Evolutionary conservation across 1,139 yeast genomes (phyloP), one percentile per base, ranked within the genome.

Genomic region (Zygosaccharomyces sapae): DNA sequence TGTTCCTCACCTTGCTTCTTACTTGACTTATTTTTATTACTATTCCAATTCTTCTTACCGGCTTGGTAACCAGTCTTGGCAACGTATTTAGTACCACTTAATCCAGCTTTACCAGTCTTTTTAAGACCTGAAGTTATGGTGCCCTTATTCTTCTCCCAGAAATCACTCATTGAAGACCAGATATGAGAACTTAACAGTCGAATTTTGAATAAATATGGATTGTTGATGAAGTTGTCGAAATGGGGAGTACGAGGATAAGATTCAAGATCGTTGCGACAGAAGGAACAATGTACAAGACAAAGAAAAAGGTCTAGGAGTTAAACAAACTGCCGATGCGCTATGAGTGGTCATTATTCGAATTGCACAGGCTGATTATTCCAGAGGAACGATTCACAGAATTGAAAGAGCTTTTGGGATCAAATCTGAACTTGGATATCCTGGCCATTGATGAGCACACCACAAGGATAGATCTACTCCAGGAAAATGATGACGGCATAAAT

Each of bases 131-230:
- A 67, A 34, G 70, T 63, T 50, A 76, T 69, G 0, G 74, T 51
- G 33, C 62, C 79, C 49, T 75, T 75, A 60, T 75, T 74, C 47
- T 72, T 70, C n/a, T 72, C 74, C 80, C 79, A 75, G 55, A 73
- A 73, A 30, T 63, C 64, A 61, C 68, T 63, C 65, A 58, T 61
- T n/a, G 16, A 12, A 4, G 6, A 12, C 9, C 18, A 31, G 19
- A 31, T 31, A 2, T 31, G 4, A 24, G 33, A 5, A n/a, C n/a
- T 24, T 16, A 9, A 3, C 33, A 7, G n/a, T 33, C 3, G 25
- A 10, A 7, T 39, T 25, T 19, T 8, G 5, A 19, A 20, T 31
- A 12, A 9, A 1, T 5, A 4, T 31, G 5, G 18, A 12, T 6
- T 31, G 25, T 22, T 22, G 9, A 6, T 22, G 8, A 22, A 22